Evolutionary conservation across 2,329 filamentous ascomycete species (phyloP), one percentile per base, ranked within the genome.

Genomic region (Ophiocordyceps robertsii): DNA sequence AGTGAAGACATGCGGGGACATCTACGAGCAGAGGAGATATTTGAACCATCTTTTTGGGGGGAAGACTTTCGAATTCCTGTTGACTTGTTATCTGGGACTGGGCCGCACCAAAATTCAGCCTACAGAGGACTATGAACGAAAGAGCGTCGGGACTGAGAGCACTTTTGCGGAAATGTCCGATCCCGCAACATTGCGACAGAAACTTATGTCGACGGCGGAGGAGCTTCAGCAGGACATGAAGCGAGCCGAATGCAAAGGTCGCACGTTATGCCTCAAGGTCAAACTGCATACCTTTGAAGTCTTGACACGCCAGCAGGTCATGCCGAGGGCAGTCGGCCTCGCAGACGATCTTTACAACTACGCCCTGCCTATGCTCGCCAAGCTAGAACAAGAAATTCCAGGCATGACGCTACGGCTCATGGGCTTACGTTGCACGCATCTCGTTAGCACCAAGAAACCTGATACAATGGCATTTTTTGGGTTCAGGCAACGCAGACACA

Each of bases 201-300:
- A 94, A 57, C 72, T 98, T 6, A 73, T 78, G n/a, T 73, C 72
- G 57, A 89, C 81, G 1, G 87, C 92, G 0, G 80, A 88, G 47
- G 88, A 94, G 49, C 67, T 98, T 4, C 88, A 95, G 56, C 83
- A 84, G 50, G 90, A 96, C 53, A 70, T 96, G 65, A 71, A 73
- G 44, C 75, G 78, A 24, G 86, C 85, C 1, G 76, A 85, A 49
- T 86, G 85, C 62, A 95, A 90, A 60, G 90, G 90, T 1, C 77
- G 87, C n/a, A 96, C 90, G 0, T 65, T 98, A 1, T 86, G 87
- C 19, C 66, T 98, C 31, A 98, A 98, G 60, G 73, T 95, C 49
- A 98, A 98, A 58, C 66, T 96, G 8, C 86, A 95, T 58, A 95
- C 88, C 0, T 98, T 90, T 53, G 89, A 96, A 59, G 84, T 95